These are phyloP conservation scores for Backusella morwellensis DNA, from an alignment of 192 early-diverging fungal species.

Conservation along the genomic window DNA sequence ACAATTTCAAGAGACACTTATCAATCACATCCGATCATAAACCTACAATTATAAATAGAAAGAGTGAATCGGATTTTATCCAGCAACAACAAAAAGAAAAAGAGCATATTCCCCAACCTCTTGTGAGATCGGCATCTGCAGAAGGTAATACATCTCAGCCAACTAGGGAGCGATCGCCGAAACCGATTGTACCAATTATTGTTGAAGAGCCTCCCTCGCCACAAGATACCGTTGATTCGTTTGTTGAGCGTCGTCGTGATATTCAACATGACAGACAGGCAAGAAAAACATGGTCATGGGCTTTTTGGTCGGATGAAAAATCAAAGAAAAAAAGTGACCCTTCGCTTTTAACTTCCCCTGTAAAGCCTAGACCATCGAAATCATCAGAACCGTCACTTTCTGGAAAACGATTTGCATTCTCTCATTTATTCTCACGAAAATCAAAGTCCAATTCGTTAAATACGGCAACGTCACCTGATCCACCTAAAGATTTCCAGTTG, in stretches of 20 bases:
- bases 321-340: not conserved
- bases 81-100: not conserved
- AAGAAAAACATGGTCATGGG: slow-evolving; percentile 12
- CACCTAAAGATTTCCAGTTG: slow-evolving; percentile 25
- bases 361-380: slow-evolving; percentile 7
- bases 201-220: not conserved
- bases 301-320: slow-evolving; percentile 16
- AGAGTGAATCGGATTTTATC: slow-evolving; percentile 10
- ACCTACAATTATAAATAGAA: slow-evolving; percentile 3
- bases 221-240: not conserved
- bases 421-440: slow-evolving; percentile 18
- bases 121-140: not conserved
- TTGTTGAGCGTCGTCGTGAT: not conserved
- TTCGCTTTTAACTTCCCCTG: not conserved
- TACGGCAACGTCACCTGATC: slow-evolving; percentile 1
- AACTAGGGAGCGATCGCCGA: not conserved
- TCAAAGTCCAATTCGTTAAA: not conserved
- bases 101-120: not conserved
- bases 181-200: not conserved
- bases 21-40: slow-evolving; percentile 16
- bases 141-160: not conserved
- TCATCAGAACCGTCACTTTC: not conserved
- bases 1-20: slow-evolving; percentile 52
- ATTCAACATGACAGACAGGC: not conserved
- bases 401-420: slow-evolving; percentile 6